Conservation (phyloP, 2,329 filamentous ascomycete genomes). For the Ophiostoma ips region DNA sequence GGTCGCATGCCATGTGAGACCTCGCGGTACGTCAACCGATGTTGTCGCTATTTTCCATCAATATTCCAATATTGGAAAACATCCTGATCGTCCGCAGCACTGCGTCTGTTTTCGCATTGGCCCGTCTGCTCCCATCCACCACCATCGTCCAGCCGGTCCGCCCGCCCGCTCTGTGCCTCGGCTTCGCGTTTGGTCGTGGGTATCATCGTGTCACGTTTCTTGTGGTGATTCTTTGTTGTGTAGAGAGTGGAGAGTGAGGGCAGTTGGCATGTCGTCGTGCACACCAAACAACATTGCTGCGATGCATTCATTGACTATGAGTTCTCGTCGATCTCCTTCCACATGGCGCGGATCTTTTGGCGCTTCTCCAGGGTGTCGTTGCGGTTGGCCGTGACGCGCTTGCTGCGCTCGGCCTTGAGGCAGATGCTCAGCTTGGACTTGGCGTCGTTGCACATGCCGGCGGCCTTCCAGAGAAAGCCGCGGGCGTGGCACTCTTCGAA, state of each 20-base stretch:
- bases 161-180: not conserved
- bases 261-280: too few relatives aligned
- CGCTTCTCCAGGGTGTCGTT: conserved; percentile 55
- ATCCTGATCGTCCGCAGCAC: too few relatives aligned
- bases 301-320: conserved; percentile 26
- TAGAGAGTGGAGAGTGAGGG: too few relatives aligned
- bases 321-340: conserved; percentile 64
- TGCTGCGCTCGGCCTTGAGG: conserved; percentile 64
- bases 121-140: too few relatives aligned
- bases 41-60: too few relatives aligned
- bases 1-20: too few relatives aligned
- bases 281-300: too few relatives aligned
- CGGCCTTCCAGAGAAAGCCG: conserved; percentile 83
- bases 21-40: too few relatives aligned
- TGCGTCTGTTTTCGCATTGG: too few relatives aligned
- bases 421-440: conserved; percentile 79
- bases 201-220: not conserved
- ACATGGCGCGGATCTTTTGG: conserved; percentile 60
- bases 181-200: not conserved
- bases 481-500: conserved; percentile 91
- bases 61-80: too few relatives aligned
- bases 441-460: conserved; percentile 78
- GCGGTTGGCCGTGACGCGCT: conserved; percentile 65
- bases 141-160: too few relatives aligned
- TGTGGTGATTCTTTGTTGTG: too few relatives aligned